Base-by-base conservation (phyloP, 202 grass and related monocot genomes). In the Hordeum pubiflorum region DNA sequence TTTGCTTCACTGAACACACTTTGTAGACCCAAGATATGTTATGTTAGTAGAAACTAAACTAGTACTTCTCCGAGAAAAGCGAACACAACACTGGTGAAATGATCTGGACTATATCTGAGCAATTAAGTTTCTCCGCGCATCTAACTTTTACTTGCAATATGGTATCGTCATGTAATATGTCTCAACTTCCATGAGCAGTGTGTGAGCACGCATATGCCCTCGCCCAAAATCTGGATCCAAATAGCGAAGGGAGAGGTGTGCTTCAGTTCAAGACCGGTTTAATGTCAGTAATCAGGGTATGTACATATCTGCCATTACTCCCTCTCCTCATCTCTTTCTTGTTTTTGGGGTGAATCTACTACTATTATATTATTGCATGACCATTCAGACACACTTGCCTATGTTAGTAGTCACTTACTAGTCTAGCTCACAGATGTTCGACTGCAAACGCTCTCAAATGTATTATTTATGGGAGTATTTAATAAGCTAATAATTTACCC, bases 211-310 rank as follows among this genome's bases (percentile, higher is more conserved):
- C 92, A 22, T 97, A 97, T 22, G 58, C 88, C 0, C 54, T 97
- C 15, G 92, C 95, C 37, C 95, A 97, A 67, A 91, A 86, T 77
- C 80, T 97, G 88, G 95, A 97, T 23, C 92, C 95, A 29, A 92
- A 93, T 21, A 93, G 90, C 2, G 95, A 97, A 89, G 91, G 95
- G 10, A 82, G 95, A 84, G 95, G 95, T 14, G 95, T 97, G 60
- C 79, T 97, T 24, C 95, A 94, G 84, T 97, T 97, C 85, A 97
- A 94, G 82, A 97, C 95, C 9, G 95, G 95, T 41, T 89, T 97
- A 41, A 91, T 92, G 90, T 97, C 95, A 34, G 86, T 97, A 21
- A 94, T 97, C 74, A 88, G 88, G 95, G 95, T 94, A 91, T 84
- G 82, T 5, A 54, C 50, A 54, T 54, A 5, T 52, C 15, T 52